Conservation (phyloP, 2,329 filamentous ascomycete species). For the Bipolaris oryzae region DNA sequence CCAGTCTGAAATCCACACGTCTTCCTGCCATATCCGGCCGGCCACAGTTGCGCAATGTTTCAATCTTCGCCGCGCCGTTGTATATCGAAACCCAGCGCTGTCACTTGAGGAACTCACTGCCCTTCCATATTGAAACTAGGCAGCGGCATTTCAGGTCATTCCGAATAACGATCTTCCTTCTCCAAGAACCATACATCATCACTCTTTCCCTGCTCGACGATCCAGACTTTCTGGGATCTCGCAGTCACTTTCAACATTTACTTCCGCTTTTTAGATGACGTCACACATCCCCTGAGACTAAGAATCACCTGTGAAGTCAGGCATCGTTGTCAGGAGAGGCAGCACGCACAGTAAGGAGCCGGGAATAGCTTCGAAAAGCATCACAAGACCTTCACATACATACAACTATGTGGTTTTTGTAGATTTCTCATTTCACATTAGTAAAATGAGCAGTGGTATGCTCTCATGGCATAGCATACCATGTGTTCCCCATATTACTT, state of each 20-base stretch:
- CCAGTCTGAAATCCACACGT: not conserved
- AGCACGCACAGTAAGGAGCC: no score
- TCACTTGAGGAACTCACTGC: conserved; percentile 3
- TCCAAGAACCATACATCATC: conserved; percentile 9
- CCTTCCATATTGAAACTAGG: conserved; percentile 11
- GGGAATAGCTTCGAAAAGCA: no score
- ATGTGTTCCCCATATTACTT: not conserved
- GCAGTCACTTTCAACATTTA: no score
- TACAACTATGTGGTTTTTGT: no score
- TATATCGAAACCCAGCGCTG: conserved; percentile 11
- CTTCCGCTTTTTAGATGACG: no score
- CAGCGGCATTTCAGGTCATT: conserved; percentile 10
- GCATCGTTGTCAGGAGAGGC: no score
- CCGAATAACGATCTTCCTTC: conserved; percentile 5
- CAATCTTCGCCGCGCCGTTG: not conserved
- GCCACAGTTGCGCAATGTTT: not conserved
- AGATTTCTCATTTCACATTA: no score
- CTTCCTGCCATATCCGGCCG: not conserved
- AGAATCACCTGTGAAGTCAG: no score
- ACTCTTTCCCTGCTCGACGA: not conserved
- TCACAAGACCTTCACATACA: no score
- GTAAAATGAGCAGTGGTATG: not conserved
- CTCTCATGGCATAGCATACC: not conserved
- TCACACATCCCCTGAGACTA: no score
- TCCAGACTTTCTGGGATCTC: conserved; percentile 13